phyloP scores from a whole-genome alignment of 139 green algal species.

The Diplosphaera chodatii region DNA sequence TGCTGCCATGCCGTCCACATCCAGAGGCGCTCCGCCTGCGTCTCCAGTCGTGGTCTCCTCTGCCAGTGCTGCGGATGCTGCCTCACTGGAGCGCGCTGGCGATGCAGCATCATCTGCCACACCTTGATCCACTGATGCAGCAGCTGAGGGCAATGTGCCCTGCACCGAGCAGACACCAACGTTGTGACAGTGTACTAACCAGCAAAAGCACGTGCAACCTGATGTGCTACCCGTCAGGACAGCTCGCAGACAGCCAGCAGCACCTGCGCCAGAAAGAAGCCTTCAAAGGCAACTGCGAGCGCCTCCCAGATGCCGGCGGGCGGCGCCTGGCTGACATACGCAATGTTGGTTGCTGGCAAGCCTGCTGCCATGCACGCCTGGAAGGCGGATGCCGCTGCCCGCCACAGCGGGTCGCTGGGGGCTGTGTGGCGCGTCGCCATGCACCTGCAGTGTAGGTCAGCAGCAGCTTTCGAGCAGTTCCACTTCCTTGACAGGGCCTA shows the following conservation, averaged over 20 bases:
- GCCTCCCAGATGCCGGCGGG: slow-evolving; percentile 29
- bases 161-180: too few species aligned
- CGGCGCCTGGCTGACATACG: slow-evolving; percentile 19
- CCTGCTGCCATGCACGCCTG: slow-evolving; percentile 31
- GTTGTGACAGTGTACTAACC: too few species aligned
- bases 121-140: too few species aligned
- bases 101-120: slow-evolving; percentile 3
- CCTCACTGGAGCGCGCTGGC: neutral
- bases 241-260: too few species aligned
- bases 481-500: too few species aligned
- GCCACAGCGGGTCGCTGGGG: slow-evolving; percentile 55
- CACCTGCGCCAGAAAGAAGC: slow-evolving; percentile 48
- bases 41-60: too few species aligned
- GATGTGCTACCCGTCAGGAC: too few species aligned
- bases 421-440: slow-evolving; percentile 43
- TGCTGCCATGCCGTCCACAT: neutral
- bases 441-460: too few species aligned
- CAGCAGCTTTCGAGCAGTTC: too few species aligned
- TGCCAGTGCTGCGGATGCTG: neutral
- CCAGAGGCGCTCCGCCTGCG: too few species aligned
- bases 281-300: slow-evolving; percentile 47
- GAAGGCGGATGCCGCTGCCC: slow-evolving; percentile 45
- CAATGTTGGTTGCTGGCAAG: slow-evolving; percentile 64
- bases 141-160: too few species aligned
- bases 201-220: too few species aligned